Base-by-base conservation (phyloP, 1,284 basidiomycete species). In the Cerioporus squamosus region DNA sequence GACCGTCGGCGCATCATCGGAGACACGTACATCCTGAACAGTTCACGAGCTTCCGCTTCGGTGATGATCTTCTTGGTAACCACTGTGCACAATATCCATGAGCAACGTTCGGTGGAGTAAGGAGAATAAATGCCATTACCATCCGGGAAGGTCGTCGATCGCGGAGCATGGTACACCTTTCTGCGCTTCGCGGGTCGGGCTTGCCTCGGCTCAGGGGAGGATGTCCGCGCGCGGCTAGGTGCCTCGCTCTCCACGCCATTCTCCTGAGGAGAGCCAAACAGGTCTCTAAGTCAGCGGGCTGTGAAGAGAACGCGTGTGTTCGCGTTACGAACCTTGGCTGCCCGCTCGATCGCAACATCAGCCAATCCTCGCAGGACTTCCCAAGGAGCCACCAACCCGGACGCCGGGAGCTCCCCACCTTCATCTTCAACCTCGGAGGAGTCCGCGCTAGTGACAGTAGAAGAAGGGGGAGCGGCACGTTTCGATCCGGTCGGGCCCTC, bases 331-430 rank as follows among this genome's bases (percentile, higher is more conserved):
- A 88, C 90, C 80, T 89, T 89, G 51, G 85, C 86, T 62, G 89
- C 90, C 55, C 87, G 81, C 70, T 91, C 84, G 56, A 86, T 86
- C 29, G 90, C 90, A 42, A 91, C 88, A 75, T 92, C 89, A 29
- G 91, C 91, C 56, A 93, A 74, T 49, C 90, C 88, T 62, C 90
- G 80, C 52, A 93, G 77, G 40, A 93, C 91, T 74, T 92, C 90
- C 86, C 90, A 91, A 45, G 91, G 91, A 6, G 91, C 91, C 56
- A 92, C 84, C 43, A 93, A 80, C 45, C 91, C 90, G 15, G 85
- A 86, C 42, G 90, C 89, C 4, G 93, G 91, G 5, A 95, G 75
- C 68, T 91, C 93, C 7, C 86, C 84, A 60, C 85, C 85, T 48
- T 88, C 86, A 39, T 90, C 88, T 53, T 91, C 88, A 36, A 84